These are phyloP conservation scores for Fusarium chlamydosporum DNA, from an alignment of 2,329 filamentous ascomycete genomes.

Conservation along the genomic window DNA sequence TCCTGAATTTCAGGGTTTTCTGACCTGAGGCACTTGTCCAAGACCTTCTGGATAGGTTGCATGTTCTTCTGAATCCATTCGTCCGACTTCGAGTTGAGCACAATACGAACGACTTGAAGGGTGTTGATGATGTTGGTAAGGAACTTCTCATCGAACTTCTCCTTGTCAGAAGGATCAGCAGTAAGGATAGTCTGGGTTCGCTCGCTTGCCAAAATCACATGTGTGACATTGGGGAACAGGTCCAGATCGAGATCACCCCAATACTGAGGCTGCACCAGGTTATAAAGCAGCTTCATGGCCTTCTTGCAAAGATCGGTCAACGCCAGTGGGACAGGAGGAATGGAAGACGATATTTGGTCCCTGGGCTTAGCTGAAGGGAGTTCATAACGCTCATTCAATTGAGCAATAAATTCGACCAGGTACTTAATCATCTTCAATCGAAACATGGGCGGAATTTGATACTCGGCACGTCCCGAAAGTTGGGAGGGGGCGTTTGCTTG, in stretches of 20 bases:
- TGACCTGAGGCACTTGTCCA: conserved; percentile 89
- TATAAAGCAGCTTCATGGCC: conserved; percentile 83
- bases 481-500: conserved; percentile 68
- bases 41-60: conserved; percentile 82
- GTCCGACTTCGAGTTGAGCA: conserved; percentile 88
- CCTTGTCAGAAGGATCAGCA: conserved; percentile 73
- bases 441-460: conserved; percentile 75
- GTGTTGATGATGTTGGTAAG: conserved; percentile 92
- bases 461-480: conserved; percentile 71
- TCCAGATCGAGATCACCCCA: conserved; percentile 96
- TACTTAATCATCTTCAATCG: conserved; percentile 92
- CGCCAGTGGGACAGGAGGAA: conserved; percentile 63
- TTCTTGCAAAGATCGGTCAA: conserved; percentile 87
- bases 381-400: conserved; percentile 86
- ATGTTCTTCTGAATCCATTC: conserved; percentile 91
- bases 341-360: conserved; percentile 62
- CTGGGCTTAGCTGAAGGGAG: conserved; percentile 78
- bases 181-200: conserved; percentile 74
- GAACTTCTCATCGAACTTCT: conserved; percentile 86
- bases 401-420: conserved; percentile 93
- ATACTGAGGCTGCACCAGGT: conserved; percentile 86
- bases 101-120: conserved; percentile 89
- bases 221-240: conserved; percentile 89
- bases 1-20: conserved; percentile 95
- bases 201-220: conserved; percentile 86